These are phyloP conservation scores for Centrapalus pauciflorus DNA, from an alignment of 129 eudicot genomes.

Conservation along the genomic window DNA sequence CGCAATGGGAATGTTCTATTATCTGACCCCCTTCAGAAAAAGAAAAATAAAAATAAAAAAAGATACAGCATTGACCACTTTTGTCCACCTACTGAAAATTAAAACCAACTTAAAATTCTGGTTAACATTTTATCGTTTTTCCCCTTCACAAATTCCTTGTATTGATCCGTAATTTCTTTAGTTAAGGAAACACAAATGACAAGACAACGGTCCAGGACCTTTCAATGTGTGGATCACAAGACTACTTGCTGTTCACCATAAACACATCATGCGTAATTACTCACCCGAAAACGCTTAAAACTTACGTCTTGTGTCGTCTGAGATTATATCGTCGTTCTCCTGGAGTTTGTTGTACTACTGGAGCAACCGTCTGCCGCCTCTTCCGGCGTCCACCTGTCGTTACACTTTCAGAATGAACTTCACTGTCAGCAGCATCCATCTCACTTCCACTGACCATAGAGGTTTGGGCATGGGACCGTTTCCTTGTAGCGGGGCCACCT, in stretches of 20 bases:
- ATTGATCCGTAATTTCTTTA: not conserved
- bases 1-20: too few relatives aligned
- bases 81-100: not conserved
- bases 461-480: conserved; percentile 44
- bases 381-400: conserved; percentile 52
- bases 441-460: conserved; percentile 50
- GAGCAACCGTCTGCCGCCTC: conserved; percentile 62
- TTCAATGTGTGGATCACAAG: not conserved
- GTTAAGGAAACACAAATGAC: not conserved
- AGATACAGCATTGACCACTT: not conserved
- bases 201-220: not conserved
- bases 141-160: not conserved
- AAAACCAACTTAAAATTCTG: not conserved
- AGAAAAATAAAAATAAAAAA: too few relatives aligned
- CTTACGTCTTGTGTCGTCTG: conserved; percentile 80
- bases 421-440: conserved; percentile 55
- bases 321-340: conserved; percentile 79
- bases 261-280: not conserved
- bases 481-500: conserved; percentile 32
- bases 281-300: conserved; percentile 8
- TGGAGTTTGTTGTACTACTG: conserved; percentile 39
- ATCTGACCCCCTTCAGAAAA: not conserved
- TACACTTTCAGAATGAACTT: conserved; percentile 69
- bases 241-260: not conserved
- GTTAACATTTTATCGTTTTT: not conserved